phyloP scores from a whole-genome alignment of 148 eudicot species.

The Rhododendron mucronatum region DNA sequence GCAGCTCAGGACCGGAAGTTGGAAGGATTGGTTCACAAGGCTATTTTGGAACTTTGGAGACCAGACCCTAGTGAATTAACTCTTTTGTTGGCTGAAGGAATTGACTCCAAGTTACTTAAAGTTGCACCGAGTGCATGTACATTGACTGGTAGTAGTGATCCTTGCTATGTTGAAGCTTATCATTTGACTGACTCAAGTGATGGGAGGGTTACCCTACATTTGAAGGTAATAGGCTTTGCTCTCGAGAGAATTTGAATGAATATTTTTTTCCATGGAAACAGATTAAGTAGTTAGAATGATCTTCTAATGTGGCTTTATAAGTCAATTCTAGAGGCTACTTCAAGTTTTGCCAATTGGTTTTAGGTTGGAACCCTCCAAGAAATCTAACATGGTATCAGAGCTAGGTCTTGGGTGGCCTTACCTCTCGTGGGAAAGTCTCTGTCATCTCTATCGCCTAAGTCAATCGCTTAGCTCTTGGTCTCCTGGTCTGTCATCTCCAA shows the following conservation, averaged over 20 bases:
- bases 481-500: no score
- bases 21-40: slow-evolving; percentile 95
- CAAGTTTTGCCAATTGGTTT: no score
- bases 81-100: slow-evolving; percentile 63
- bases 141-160: slow-evolving; percentile 94
- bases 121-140: slow-evolving; percentile 78
- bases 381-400: no score
- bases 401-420: no score
- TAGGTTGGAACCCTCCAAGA: no score
- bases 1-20: slow-evolving; percentile 95
- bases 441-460: no score
- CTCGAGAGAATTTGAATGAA: neutral
- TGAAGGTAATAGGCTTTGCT: slow-evolving; percentile 48
- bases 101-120: slow-evolving; percentile 64
- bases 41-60: slow-evolving; percentile 94
- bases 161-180: slow-evolving; percentile 96
- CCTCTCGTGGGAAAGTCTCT: no score
- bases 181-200: slow-evolving; percentile 94
- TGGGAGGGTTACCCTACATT: slow-evolving; percentile 87
- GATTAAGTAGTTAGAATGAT: neutral
- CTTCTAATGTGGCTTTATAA: neutral
- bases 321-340: no score
- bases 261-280: neutral
- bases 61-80: slow-evolving; percentile 89
- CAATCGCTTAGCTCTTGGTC: no score